Base-by-base conservation (phyloP, 1,284 basidiomycete species). In the Trametes polyzona region DNA sequence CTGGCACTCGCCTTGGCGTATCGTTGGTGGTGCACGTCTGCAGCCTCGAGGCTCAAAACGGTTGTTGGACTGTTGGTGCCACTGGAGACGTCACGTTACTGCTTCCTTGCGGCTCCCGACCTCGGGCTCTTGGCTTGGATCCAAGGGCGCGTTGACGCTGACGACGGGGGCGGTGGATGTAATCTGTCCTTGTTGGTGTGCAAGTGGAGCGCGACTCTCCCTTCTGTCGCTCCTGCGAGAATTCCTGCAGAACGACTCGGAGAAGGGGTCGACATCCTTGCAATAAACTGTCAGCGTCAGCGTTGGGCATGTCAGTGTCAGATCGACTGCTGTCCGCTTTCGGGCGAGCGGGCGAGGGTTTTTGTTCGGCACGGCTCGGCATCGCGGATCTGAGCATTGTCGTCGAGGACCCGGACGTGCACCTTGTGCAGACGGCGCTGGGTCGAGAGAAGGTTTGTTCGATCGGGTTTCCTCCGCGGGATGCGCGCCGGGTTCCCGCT, bases 251-350 rank as follows among this genome's bases (percentile, higher is more conserved):
- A 35, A 47, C 36, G n/a, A 19, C 21, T n/a, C n/a, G n/a, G n/a
- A n/a, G 9, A 27, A 47, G n/a, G 19, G 4, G 37, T 12, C 29
- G 44, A n/a, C n/a, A n/a, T 47, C 33, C 47, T 42, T 48, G 53
- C 53, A 55, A 55, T 48, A 48, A 55, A 48, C 53, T 48, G 53
- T 55, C 53, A 55, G 19, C 21, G 53, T 55, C 53, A 55, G 19
- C 21, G 39, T 14, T 42, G 46, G 46, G 30, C 46, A 30, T 16
- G 37, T 40, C 21, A 17, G 52, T 47, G 52, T 54, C 52, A 54
- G 52, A 54, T 47, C 27, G 37, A 16, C 46, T 47, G 36, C 29
- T n/a, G n/a, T n/a, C 30, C 11, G 21, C 33, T 1, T 36, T n/a
- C n/a, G 19, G 47, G 9, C 19, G 21, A 17, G 16, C n/a, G n/a